Percentiles rank a stretch among this genome's conserved stretches.
Evolutionary conservation across 805 yeast species (phyloP).

Genomic region (Metschnikowia bowlesiae): DNA sequence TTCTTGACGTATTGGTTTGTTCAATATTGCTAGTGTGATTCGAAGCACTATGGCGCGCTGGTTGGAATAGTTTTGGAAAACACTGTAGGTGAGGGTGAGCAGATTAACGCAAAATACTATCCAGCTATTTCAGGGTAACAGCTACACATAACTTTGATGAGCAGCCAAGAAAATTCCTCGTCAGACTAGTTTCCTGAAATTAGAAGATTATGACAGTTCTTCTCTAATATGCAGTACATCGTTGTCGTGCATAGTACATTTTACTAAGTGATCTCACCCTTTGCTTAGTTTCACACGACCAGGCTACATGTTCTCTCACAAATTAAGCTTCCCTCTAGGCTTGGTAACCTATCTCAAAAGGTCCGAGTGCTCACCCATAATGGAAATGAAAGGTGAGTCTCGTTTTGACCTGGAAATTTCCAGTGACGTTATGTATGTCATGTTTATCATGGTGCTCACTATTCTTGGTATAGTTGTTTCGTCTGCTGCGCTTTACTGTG

Average conservation of each 20-base stretch:
- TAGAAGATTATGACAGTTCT: too few species aligned
- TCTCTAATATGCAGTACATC: background rate
- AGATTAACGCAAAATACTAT: too few species aligned
- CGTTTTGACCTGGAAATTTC: background rate
- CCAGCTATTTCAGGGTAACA: too few species aligned
- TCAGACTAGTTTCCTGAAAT: too few species aligned
- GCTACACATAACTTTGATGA: too few species aligned
- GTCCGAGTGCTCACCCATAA: background rate
- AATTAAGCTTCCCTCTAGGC: background rate
- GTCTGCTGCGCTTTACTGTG: constrained; percentile 1
- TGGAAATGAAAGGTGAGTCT: background rate
- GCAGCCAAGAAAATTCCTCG: too few species aligned
- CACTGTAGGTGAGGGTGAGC: too few species aligned
- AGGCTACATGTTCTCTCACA: constrained; percentile 1
- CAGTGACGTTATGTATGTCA: constrained; percentile 1
- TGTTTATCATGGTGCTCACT: constrained; percentile 1
- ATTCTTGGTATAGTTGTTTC: constrained; percentile 2
- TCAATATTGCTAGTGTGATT: background rate
- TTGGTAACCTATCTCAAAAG: background rate
- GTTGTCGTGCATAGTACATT: constrained; percentile 2
- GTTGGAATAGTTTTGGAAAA: too few species aligned
- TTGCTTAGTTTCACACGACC: background rate
- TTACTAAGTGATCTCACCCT: background rate
- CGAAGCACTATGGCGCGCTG: too few species aligned
- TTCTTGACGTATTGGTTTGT: too few species aligned